These are phyloP conservation scores for Acacia acuminata DNA, from an alignment of 306 rosid species.

Conservation along the genomic window DNA sequence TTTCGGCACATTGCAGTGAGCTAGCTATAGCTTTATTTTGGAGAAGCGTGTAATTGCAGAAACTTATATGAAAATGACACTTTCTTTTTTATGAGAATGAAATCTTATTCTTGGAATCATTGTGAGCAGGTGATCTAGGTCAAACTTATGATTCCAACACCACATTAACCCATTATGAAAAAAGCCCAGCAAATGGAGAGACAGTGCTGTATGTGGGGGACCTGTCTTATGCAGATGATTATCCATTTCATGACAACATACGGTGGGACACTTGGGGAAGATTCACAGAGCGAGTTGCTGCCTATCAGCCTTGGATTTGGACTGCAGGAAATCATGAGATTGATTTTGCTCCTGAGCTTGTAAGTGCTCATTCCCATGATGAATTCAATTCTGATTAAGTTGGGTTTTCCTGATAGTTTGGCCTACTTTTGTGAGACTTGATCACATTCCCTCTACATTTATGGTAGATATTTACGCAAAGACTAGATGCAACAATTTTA, in stretches of 20 bases:
- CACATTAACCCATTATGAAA: constrained; percentile 66
- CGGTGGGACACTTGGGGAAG: constrained; percentile 91
- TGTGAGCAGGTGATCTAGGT: constrained; percentile 75
- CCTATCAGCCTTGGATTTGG: constrained; percentile 87
- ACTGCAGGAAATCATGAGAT: constrained; percentile 57
- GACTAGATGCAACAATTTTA: neutral
- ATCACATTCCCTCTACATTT: neutral
- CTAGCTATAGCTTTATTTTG: neutral
- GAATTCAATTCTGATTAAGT: neutral
- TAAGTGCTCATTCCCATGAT: constrained; percentile 10
- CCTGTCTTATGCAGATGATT: constrained; percentile 72
- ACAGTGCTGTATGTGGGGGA: constrained; percentile 56
- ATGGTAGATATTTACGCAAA: constrained; percentile 4
- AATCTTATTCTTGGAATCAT: neutral
- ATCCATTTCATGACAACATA: constrained; percentile 64
- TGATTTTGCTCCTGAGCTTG: constrained; percentile 55
- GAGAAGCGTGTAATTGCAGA: neutral
- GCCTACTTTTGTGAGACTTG: neutral
- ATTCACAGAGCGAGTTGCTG: constrained; percentile 62
- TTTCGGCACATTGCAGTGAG: neutral
- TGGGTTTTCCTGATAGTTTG: neutral
- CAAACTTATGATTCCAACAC: constrained; percentile 64
- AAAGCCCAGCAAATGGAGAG: constrained; percentile 54
- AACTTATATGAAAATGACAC: neutral
- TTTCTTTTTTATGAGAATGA: neutral